Base-by-base conservation (phyloP, 2,329 filamentous ascomycete genomes). In the Alternaria consortialis region DNA sequence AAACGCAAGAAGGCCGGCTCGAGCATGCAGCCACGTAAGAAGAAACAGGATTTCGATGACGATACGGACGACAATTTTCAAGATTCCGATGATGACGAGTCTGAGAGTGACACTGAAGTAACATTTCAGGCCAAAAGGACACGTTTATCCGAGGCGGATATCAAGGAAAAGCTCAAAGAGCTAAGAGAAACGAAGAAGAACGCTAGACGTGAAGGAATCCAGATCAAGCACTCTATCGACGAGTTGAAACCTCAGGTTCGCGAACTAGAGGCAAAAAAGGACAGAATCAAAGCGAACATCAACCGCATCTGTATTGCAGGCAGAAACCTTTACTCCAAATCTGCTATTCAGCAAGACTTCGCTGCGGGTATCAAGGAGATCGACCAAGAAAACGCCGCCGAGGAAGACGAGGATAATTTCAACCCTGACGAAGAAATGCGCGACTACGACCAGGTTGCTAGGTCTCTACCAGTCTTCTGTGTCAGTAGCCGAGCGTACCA, bases 401-500 rank as follows among this genome's bases (percentile, higher is more conserved):
- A 87, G 62, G 80, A 86, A 64, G 82, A 88, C 44, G 85, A 85
- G 20, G 81, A 80, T 1, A 80, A 80, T 8, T 88, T 88, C 65
- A 77, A 88, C 63, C 85, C 85, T 0, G 82, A 85, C 2, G 69
- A 82, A n/a, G 84, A 88, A 7, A 44, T 80, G 2, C 82, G 86
- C 9, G 83, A 90, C 66, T 90, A 90, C 53, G 82, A 86, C 0
- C 75, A 86, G 43, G 81, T 90, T 7, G 87, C 85, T 0, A 74
- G 74, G 8, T 80, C 79, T 0, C 78, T 91, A 0, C 84, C 87
- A 0, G 87, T 91, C 2, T 91, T 90, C 68, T 90, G 88, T 62
- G 85, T 90, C 15, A 88, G 86, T 58, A 86, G 85, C 47, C 80
- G 85, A 44, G 87, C 84, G 0, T 91, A 89, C 55, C 87, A 91